These are phyloP conservation scores for Phyllosticta citrichinensis DNA, from an alignment of 2,329 filamentous ascomycete genomes.

Conservation along the genomic window DNA sequence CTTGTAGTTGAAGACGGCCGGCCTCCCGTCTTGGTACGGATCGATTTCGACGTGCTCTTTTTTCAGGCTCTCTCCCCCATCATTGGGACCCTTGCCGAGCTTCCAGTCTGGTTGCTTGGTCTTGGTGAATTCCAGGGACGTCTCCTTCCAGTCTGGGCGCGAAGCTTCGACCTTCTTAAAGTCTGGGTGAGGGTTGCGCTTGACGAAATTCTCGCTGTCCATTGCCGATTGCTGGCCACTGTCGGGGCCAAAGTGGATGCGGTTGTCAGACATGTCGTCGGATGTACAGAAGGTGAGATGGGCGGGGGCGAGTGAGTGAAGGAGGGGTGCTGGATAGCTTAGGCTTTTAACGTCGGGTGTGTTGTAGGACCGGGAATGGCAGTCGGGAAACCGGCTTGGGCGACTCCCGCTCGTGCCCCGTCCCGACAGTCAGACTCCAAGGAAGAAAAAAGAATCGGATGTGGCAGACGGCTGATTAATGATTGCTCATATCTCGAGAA, in stretches of 20 bases:
- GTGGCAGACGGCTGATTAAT: not conserved
- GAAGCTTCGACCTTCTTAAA: slow-evolving; percentile 63
- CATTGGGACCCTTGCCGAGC: slow-evolving; percentile 56
- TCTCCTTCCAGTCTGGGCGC: slow-evolving; percentile 50
- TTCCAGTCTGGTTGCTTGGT: slow-evolving; percentile 57
- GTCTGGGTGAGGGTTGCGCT: slow-evolving; percentile 62
- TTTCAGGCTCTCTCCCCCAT: slow-evolving; percentile 36
- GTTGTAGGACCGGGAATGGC: not conserved
- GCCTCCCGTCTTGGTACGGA: slow-evolving; percentile 62
- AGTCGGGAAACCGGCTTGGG: not conserved
- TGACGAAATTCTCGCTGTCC: slow-evolving; percentile 37
- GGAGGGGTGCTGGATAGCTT: not conserved
- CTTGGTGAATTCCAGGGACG: slow-evolving; percentile 48
- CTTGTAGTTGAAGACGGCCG: slow-evolving; percentile 73
- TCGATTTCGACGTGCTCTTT: slow-evolving; percentile 68
- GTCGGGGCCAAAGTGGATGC: slow-evolving; percentile 5
- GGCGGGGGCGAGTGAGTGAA: not conserved
- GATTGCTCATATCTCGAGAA: not conserved
- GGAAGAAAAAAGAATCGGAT: not conserved
- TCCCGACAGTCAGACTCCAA: not conserved
- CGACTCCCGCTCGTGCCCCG: not conserved
- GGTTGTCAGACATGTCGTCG: not conserved
- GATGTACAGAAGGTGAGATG: not conserved
- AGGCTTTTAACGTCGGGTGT: not conserved
- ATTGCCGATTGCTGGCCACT: slow-evolving; percentile 18